Evolutionary conservation across 176 grass and related monocot species (phyloP), one percentile per base, ranked within the genome.

Genomic region (Oryza meridionalis): DNA sequence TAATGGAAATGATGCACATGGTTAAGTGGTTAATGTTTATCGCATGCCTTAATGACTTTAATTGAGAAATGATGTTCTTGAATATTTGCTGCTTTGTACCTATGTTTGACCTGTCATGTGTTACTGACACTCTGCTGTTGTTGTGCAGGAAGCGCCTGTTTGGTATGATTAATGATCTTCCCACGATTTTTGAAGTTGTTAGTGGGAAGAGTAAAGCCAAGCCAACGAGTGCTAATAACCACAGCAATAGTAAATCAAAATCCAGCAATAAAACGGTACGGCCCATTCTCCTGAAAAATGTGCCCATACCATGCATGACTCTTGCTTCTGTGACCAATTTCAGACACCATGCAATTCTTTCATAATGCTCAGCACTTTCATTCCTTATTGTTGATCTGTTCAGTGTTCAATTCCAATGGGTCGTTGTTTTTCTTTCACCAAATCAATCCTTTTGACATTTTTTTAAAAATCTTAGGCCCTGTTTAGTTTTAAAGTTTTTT

Each of bases 141-240:
- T 72, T 45, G 76, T 61, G 45, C 89, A 99, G 96, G 89, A 99
- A 94, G 78, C 93, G 96, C 67, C 86, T 99, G 47, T 99, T 94
- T 78, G 83, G 89, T 75, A 81, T 99, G 91, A 99, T 99, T 33
- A 96, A 94, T 67, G 96, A 99, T 22, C 89, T 94, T 67, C 96
- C 93, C 46, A 87, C 93, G 4, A 86, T 88, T 67, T 94, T 90
- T 81, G 96, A 99, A 76, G 83, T 94, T 72, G 84, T 96, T 69
- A 99, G 70, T 76, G 91, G 91, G 73, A 99, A 92, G 87, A 91
- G 65, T 83, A 94, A 94, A 86, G 74, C 75, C 10, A 94, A 88
- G 87, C 69, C 88, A 44, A 35, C 70, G 16, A 86, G 43, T 72
- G 85, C 69, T 16, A 92, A 62, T 46, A 90, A 95, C 71, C 83